Evolutionary conservation across 306 rosid genomes (phyloP), one percentile per base, ranked within the genome.

Genomic region (Prunus campanulata): DNA sequence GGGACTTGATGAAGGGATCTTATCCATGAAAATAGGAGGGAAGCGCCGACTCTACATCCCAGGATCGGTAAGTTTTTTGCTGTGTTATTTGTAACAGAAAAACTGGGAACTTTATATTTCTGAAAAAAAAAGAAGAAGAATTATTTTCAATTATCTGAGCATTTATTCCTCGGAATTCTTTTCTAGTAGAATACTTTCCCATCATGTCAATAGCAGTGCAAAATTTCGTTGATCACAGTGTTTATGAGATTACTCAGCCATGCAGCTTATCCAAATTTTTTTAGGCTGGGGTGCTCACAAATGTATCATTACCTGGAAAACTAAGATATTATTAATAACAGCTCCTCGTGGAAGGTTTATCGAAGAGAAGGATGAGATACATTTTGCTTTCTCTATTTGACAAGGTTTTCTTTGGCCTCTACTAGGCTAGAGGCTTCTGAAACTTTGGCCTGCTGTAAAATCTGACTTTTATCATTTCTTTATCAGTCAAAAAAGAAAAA

Each of bases 1-100:
- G 83, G 98, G 98, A 78, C 98, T 94, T 74, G 98, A 94, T 82
- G 98, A 94, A 87, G 98, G 98, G 48, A 76, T 94, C 10, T 70
- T 94, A 84, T 84, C 82, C 86, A 94, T 94, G 98, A 94, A 88
- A 86, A 76, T 81, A 39, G 97, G 98, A 29, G 97, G 98, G 76
- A 91, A 90, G 83, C 96, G 98, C 29, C 88, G 98, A 27, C 88
- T 94, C 66, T 92, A 86, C 83, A 87, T 94, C 75, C 98, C 98
- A 9, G 97, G 98, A 87, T 24, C 91, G 24, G 98, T 90, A 91
- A 82, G 96, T 82, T 71, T 81, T 76, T 79, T 22, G 70, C 81
- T n/a, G 57, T 3, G 19, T 24, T 48, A 25, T 22, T 18, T 49
- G 55, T 35, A 6, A 35, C 42, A 35, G 42, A 35, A 35, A 6